Percentiles rank a stretch among this genome's conserved stretches.
Conservation (phyloP, 1,284 basidiomycete species). For the Papiliotrema nemorosa region DNA sequence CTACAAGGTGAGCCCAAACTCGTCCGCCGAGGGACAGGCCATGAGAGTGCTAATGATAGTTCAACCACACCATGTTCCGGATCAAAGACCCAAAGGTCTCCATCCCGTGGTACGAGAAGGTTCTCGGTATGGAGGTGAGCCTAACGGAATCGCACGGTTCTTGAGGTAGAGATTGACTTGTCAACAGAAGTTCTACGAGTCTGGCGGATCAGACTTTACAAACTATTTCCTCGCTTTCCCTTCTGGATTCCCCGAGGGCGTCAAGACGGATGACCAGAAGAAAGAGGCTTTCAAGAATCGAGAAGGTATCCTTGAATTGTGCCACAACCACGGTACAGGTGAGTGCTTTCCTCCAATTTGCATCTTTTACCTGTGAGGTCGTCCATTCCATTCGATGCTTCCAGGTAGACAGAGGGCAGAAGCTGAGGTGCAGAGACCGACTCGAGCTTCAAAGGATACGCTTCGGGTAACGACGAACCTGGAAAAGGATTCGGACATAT, state of each 20-base stretch:
- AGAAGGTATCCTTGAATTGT: constrained; percentile 69
- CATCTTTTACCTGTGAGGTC: no score
- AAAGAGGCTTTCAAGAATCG: constrained; percentile 35
- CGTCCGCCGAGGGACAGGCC: no score
- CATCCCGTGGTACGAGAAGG: constrained; percentile 65
- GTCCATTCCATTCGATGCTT: no score
- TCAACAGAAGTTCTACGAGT: constrained; percentile 30
- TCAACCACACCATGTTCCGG: constrained; percentile 68
- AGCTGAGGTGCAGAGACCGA: constrained; percentile 56
- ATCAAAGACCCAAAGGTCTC: constrained; percentile 83
- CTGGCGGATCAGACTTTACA: constrained; percentile 45
- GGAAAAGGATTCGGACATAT: constrained; percentile 82
- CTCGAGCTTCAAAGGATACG: constrained; percentile 71
- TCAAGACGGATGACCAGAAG: constrained; percentile 42
- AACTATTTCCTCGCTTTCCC: constrained; percentile 49
- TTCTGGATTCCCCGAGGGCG: constrained; percentile 32
- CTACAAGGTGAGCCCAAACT: constrained; percentile 19
- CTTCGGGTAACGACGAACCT: constrained; percentile 78
- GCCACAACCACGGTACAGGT: constrained; percentile 84
- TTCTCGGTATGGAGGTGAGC: constrained; percentile 75
- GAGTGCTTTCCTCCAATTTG: constrained; percentile 6
- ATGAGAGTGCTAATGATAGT: constrained; percentile 55
- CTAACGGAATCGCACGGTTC: not conserved
- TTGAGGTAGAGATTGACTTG: not conserved
- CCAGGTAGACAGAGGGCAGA: no score